phyloP scores from a whole-genome alignment of 192 early-diverging fungal species.

The Rhizophagus clarus region DNA sequence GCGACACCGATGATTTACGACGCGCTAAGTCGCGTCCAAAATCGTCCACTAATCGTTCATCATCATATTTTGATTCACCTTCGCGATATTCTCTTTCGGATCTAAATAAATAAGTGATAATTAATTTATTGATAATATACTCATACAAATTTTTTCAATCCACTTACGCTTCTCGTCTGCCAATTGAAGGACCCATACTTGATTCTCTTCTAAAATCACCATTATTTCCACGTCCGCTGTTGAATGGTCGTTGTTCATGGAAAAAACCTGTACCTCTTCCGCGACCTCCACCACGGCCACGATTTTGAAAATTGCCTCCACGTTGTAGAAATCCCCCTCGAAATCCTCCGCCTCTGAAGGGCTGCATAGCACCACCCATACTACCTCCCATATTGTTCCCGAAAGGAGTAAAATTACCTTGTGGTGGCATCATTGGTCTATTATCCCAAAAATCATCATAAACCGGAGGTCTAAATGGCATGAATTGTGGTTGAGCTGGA shows the following conservation, averaged over 20 bases:
- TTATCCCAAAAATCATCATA: conserved; percentile 29
- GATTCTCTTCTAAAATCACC: neutral
- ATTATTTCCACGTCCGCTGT: neutral
- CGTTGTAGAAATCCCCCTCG: neutral
- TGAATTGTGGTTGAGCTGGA: conserved; percentile 11
- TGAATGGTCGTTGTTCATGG: neutral
- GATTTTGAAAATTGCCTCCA: neutral
- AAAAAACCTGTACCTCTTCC: neutral
- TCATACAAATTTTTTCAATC: no score
- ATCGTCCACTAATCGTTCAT: conserved; percentile 26
- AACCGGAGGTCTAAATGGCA: conserved; percentile 21
- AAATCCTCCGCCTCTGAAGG: conserved; percentile 15
- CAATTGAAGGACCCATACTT: conserved; percentile 2
- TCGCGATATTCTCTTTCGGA: conserved; percentile 10
- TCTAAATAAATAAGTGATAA: neutral
- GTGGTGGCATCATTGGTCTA: conserved; percentile 10
- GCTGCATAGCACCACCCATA: conserved; percentile 9
- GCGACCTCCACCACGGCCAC: neutral
- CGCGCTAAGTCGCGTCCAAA: conserved; percentile 16
- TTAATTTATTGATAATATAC: neutral
- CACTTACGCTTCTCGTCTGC: conserved; percentile 8
- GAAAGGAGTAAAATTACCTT: conserved; percentile 20
- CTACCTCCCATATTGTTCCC: conserved; percentile 14
- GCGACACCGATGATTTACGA: conserved; percentile 22
- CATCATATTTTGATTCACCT: conserved; percentile 19